These are phyloP conservation scores for Chondrus crispus DNA, from an alignment of 23 red algal genomes.

Conservation along the genomic window DNA sequence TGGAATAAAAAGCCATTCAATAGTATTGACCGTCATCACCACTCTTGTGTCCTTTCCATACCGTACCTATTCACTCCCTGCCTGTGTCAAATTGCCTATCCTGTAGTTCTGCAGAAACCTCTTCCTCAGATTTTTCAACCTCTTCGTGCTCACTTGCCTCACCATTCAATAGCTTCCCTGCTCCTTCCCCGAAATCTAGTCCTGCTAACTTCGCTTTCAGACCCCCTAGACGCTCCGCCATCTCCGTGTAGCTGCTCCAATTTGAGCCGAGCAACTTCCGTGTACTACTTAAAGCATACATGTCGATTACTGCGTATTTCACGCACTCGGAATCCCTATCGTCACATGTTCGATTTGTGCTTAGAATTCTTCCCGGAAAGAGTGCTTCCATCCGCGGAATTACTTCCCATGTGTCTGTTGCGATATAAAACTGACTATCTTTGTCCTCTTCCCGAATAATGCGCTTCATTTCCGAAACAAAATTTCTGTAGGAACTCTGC, in stretches of 20 bases:
- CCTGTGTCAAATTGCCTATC: too few species aligned
- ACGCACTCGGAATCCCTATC: slow-evolving; percentile 67
- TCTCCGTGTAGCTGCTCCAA: slow-evolving; percentile 81
- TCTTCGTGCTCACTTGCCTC: too few species aligned
- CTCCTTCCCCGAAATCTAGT: slow-evolving; percentile 77
- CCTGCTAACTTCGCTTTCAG: slow-evolving; percentile 62
- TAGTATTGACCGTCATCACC: too few species aligned
- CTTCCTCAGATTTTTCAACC: too few species aligned
- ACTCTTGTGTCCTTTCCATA: too few species aligned
- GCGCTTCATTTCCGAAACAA: slow-evolving; percentile 36
- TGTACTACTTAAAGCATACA: slow-evolving; percentile 51
- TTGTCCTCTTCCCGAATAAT: slow-evolving; percentile 21
- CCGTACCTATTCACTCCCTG: too few species aligned
- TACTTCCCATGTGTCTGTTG: slow-evolving; percentile 58
- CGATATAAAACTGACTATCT: slow-evolving; percentile 51
- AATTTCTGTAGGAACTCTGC: slow-evolving; percentile 3
- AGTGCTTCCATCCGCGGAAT: neutral
- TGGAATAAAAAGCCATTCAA: too few species aligned
- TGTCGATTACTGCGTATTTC: slow-evolving; percentile 67
- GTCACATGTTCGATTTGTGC: slow-evolving; percentile 54
- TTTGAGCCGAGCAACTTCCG: slow-evolving; percentile 68
- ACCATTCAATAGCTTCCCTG: too few species aligned
- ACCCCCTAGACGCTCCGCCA: slow-evolving; percentile 67
- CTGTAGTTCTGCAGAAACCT: too few species aligned
- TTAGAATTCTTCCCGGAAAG: slow-evolving; percentile 56